Evolutionary conservation across 148 eudicot species (phyloP).

Genomic region (Euryodendron excelsum): DNA sequence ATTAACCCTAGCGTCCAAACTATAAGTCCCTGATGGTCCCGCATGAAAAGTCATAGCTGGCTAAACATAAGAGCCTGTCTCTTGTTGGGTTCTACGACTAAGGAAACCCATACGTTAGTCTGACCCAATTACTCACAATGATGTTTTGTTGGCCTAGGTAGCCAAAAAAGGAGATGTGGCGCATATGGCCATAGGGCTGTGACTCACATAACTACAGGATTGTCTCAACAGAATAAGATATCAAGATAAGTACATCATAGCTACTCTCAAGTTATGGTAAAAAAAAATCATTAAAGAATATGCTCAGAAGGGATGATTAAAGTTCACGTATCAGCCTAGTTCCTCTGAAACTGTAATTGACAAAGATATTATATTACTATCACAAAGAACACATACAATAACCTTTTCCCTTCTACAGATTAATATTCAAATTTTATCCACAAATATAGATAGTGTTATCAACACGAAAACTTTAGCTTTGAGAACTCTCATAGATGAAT

Average conservation of each 20-base stretch:
- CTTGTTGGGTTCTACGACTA: too few species aligned
- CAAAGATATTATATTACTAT: not conserved
- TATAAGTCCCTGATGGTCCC: too few species aligned
- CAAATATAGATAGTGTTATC: not conserved
- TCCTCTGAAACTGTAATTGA: not conserved
- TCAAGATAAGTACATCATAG: not conserved
- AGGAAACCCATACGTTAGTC: too few species aligned
- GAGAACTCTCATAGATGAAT: not conserved
- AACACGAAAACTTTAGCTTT: not conserved
- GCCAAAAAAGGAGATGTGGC: too few species aligned
- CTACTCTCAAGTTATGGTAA: not conserved
- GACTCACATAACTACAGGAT: too few species aligned
- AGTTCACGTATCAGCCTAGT: slow-evolving; percentile 2
- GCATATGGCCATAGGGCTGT: too few species aligned
- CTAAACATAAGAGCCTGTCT: too few species aligned
- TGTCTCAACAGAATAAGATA: not conserved
- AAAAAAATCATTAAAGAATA: not conserved
- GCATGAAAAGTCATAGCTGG: too few species aligned
- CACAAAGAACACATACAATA: not conserved
- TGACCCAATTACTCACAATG: too few species aligned
- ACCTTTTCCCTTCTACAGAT: not conserved
- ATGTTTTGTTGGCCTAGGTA: too few species aligned
- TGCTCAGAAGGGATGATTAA: not conserved
- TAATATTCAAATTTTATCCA: not conserved
- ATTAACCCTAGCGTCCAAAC: too few species aligned